Evolutionary conservation across 148 eudicot genomes (phyloP).

Genomic region (Chenopodium quinoa): DNA sequence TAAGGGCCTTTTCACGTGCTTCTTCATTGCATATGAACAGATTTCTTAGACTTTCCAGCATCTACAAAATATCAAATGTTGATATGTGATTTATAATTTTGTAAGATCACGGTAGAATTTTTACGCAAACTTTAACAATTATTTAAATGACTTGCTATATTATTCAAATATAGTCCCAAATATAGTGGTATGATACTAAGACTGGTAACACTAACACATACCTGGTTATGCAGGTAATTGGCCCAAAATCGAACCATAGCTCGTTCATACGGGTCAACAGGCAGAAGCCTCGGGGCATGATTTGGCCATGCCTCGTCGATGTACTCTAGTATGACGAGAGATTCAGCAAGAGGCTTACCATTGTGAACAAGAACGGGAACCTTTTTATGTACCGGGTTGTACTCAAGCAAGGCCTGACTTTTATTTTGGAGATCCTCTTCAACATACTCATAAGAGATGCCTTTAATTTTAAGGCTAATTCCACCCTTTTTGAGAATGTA

Average conservation of each 20-base stretch:
- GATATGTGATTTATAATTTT: not conserved
- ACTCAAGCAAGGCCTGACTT: constrained; percentile 22
- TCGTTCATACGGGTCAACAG: constrained; percentile 20
- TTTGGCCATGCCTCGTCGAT: constrained; percentile 26
- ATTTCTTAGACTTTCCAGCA: constrained; percentile 1
- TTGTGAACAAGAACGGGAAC: constrained; percentile 24
- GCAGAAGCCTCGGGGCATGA: constrained; percentile 17
- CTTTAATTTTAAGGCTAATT: constrained; percentile 45
- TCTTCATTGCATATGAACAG: constrained; percentile 16
- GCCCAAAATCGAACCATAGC: constrained; percentile 35
- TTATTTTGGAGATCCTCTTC: constrained; percentile 45
- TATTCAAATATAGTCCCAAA: too few relatives aligned
- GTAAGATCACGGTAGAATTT: not conserved
- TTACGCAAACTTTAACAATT: too few relatives aligned
- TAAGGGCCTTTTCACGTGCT: constrained; percentile 10
- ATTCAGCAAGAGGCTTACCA: constrained; percentile 23
- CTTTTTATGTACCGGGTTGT: constrained; percentile 25
- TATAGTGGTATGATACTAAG: too few relatives aligned
- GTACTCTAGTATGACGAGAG: constrained; percentile 24
- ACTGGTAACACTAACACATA: not conserved
- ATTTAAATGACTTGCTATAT: too few relatives aligned
- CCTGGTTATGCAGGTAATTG: constrained; percentile 25
- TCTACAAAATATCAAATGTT: constrained; percentile 15
- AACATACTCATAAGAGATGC: constrained; percentile 39
- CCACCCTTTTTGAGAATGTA: constrained; percentile 34